phyloP scores from a whole-genome alignment of 2,329 filamentous ascomycete species.

The Epichloe baconii region DNA sequence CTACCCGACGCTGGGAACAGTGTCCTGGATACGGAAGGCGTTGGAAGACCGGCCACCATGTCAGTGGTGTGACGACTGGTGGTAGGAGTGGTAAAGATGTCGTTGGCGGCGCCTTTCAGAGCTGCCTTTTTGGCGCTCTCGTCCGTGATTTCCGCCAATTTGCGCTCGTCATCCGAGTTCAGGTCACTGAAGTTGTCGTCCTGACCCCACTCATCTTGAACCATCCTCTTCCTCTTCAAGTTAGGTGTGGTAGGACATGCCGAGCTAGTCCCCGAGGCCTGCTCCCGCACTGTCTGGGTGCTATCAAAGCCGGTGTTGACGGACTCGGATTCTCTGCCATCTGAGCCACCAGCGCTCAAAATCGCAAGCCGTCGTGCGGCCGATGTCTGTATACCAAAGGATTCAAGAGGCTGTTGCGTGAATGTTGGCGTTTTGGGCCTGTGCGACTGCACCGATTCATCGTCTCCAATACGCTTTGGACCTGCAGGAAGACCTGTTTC shows the following conservation, averaged over 20 bases:
- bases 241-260: slow-evolving; percentile 2
- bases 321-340: neutral
- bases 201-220: slow-evolving; percentile 13
- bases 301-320: neutral
- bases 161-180: slow-evolving; percentile 25
- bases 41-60: slow-evolving; percentile 15
- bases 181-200: slow-evolving; percentile 21
- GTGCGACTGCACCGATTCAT: slow-evolving; percentile 2
- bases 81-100: slow-evolving; percentile 15
- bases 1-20: slow-evolving; percentile 19
- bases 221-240: slow-evolving; percentile 18
- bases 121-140: slow-evolving; percentile 16
- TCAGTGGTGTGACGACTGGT: slow-evolving; percentile 11
- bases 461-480: neutral
- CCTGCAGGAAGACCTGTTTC: slow-evolving; percentile 13
- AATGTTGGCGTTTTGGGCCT: slow-evolving; percentile 15
- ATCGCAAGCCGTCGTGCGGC: slow-evolving; percentile 8
- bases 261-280: neutral
- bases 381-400: slow-evolving; percentile 17
- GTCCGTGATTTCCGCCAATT: slow-evolving; percentile 24
- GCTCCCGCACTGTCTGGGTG: neutral
- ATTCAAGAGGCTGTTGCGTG: slow-evolving; percentile 17
- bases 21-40: slow-evolving; percentile 23
- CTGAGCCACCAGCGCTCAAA: neutral
- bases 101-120: slow-evolving; percentile 2